Conservation (phyloP, 1,284 basidiomycete species). For the Irpex rosettiformis region DNA sequence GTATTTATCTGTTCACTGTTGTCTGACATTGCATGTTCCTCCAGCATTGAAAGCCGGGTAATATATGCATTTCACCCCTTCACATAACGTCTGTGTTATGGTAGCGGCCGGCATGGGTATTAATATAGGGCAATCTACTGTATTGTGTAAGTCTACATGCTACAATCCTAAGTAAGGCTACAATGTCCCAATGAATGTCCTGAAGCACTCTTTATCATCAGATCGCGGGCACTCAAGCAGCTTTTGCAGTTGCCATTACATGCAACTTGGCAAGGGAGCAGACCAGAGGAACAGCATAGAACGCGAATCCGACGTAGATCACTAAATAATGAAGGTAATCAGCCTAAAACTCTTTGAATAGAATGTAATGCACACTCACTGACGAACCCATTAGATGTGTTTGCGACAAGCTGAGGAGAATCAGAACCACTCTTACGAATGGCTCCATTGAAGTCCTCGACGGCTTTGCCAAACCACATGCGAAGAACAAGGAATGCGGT, state of each 20-base stretch:
- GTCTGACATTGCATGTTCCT: not conserved
- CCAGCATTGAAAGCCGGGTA: not conserved
- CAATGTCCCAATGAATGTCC: not conserved
- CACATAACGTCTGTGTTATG: too few relatives aligned
- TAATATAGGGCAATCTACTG: not conserved
- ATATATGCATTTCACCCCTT: too few relatives aligned
- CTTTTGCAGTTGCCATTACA: constrained; percentile 34
- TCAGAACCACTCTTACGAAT: constrained; percentile 48
- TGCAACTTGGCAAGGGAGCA: constrained; percentile 71
- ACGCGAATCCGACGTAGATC: constrained; percentile 75
- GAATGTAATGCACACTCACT: constrained; percentile 43
- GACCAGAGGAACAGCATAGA: constrained; percentile 68
- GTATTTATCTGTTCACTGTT: constrained; percentile 3
- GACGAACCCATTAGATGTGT: constrained; percentile 69
- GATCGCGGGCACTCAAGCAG: constrained; percentile 1
- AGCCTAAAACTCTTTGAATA: not conserved
- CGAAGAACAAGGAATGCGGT: constrained; percentile 68
- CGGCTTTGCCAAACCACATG: constrained; percentile 79
- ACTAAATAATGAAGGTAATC: constrained; percentile 37
- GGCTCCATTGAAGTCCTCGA: constrained; percentile 69
- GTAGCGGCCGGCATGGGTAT: too few relatives aligned
- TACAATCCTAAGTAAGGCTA: constrained; percentile 1
- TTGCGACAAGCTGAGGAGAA: constrained; percentile 59
- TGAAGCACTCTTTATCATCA: not conserved
- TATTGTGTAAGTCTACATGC: not conserved